phyloP scores from a whole-genome alignment of 208 protist species.

The Crithidia expoeki region DNA sequence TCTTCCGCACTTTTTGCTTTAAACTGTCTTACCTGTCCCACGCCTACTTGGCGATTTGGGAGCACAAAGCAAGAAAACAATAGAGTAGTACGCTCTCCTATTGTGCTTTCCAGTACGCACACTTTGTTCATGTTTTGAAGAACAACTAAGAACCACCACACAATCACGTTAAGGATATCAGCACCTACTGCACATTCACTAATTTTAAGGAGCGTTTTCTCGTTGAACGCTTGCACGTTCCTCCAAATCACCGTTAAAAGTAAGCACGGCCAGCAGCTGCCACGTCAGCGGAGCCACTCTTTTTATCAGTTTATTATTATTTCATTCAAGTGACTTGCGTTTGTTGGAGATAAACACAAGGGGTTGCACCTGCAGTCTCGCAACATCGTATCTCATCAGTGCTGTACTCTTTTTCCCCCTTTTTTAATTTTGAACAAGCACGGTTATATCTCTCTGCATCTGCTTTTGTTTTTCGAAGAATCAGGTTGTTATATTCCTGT shows the following conservation, averaged over 20 bases:
- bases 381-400: not conserved
- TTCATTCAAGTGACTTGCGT: not conserved
- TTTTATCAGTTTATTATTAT: not conserved
- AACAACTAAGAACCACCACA: no score
- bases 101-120: no score
- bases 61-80: no score
- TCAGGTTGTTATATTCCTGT: no score
- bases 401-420: no score
- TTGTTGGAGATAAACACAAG: not conserved
- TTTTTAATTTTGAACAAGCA: no score
- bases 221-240: not conserved
- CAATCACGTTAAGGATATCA: not conserved
- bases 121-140: no score
- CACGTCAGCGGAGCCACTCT: not conserved
- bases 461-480: not conserved
- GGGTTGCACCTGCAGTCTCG: not conserved
- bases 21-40: no score
- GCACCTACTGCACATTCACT: not conserved
- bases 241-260: not conserved
- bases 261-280: not conserved
- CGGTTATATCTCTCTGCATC: no score
- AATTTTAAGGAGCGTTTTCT: not conserved
- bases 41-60: no score
- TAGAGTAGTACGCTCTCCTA: no score
- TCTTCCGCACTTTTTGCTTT: no score